phyloP scores from a whole-genome alignment of 2,329 filamentous ascomycete genomes.

The Colletotrichum liaoningense region DNA sequence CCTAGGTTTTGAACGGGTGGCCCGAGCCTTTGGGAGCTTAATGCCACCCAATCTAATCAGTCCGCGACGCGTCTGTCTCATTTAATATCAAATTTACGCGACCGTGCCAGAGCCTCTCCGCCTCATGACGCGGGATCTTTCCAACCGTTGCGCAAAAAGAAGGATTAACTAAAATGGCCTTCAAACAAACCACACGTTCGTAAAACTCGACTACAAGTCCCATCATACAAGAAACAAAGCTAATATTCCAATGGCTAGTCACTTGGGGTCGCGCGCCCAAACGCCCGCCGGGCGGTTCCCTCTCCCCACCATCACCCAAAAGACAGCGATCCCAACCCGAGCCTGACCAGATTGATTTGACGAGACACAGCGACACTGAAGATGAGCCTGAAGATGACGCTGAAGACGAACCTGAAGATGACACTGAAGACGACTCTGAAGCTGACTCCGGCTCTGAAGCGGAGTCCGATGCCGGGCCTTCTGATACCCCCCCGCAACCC shows the following conservation, averaged over 20 bases:
- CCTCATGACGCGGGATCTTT: neutral
- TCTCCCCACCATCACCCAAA: neutral
- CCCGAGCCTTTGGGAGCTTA: too few relatives aligned
- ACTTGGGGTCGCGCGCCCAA: neutral
- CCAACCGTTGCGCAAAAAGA: neutral
- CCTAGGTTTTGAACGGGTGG: too few relatives aligned
- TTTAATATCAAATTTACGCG: too few relatives aligned
- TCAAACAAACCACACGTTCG: too few relatives aligned
- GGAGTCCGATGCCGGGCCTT: neutral
- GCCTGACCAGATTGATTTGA: neutral
- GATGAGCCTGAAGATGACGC: neutral
- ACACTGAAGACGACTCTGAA: too few relatives aligned
- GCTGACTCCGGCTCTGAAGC: neutral
- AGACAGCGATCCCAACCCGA: neutral
- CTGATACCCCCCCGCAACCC: neutral
- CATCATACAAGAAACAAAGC: neutral
- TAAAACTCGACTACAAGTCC: neutral
- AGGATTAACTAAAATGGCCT: neutral
- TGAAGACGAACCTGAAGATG: too few relatives aligned
- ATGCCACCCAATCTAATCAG: too few relatives aligned
- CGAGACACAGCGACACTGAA: neutral
- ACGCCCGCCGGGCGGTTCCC: neutral
- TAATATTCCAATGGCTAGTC: neutral
- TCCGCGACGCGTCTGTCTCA: too few relatives aligned
- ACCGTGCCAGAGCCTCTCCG: neutral